Evolutionary conservation across 345 rosid species (phyloP).

Genomic region (Noccaea bulbosa): DNA sequence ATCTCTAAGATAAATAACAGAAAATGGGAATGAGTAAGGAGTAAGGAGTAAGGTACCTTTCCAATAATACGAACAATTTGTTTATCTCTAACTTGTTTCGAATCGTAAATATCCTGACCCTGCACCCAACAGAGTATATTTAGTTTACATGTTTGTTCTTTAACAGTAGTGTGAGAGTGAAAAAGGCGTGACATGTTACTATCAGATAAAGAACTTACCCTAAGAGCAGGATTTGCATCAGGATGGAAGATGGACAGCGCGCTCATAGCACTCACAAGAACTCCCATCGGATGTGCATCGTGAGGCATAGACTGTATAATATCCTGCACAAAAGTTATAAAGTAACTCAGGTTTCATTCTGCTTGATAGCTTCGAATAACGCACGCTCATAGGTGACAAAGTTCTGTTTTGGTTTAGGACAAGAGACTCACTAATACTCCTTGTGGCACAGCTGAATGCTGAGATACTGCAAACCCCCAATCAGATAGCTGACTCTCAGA

Average conservation of each 20-base stretch:
- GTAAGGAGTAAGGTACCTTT: conserved; percentile 59
- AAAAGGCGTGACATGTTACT: conserved; percentile 1
- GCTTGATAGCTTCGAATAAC: background rate
- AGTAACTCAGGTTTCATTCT: background rate
- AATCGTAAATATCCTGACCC: conserved; percentile 63
- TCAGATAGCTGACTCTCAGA: conserved; percentile 80
- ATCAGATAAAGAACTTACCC: conserved; percentile 53
- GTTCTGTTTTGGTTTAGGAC: background rate
- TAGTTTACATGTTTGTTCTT: background rate
- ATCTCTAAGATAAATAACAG: background rate
- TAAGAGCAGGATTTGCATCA: conserved; percentile 98
- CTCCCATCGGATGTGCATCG: conserved; percentile 99
- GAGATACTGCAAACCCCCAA: conserved; percentile 94
- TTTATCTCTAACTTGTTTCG: conserved; percentile 89
- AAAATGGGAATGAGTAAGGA: background rate
- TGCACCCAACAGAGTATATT: conserved; percentile 35
- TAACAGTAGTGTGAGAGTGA: background rate
- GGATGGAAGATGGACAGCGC: conserved; percentile 98
- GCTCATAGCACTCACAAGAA: conserved; percentile 94
- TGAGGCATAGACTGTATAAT: conserved; percentile 96
- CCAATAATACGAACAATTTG: conserved; percentile 93
- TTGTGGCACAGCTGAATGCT: conserved; percentile 98
- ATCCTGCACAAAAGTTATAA: conserved; percentile 55
- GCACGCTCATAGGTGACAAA: conserved; percentile 6
- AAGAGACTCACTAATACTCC: conserved; percentile 70